These are phyloP conservation scores for Trichoderma koningiopsis DNA, from an alignment of 2,329 filamentous ascomycete species.

Conservation along the genomic window DNA sequence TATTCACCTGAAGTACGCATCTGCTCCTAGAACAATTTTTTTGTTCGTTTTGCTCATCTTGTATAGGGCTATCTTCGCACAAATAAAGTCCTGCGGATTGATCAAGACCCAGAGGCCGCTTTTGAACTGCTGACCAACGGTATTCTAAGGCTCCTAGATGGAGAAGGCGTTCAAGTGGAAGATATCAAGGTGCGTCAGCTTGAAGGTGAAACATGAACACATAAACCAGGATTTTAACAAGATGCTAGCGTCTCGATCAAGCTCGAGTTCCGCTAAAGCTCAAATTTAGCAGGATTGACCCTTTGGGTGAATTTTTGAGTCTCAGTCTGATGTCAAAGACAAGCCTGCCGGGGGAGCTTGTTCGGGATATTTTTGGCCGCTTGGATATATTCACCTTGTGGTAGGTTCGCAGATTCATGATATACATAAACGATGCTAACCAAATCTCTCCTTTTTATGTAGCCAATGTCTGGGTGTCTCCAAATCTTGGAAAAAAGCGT, in stretches of 20 bases:
- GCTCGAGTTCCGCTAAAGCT: conserved; percentile 41
- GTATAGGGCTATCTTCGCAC: conserved; percentile 46
- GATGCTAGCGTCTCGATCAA: conserved; percentile 39
- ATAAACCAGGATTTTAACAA: not conserved
- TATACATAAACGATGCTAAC: not conserved
- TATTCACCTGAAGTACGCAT: conserved; percentile 42
- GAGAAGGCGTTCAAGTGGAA: not conserved
- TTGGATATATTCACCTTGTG: conserved; percentile 40
- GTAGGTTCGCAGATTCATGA: conserved; percentile 27
- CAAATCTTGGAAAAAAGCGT: conserved; percentile 37
- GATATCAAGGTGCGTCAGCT: conserved; percentile 3
- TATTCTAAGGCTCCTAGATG: conserved; percentile 38
- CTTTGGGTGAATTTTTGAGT: conserved; percentile 31
- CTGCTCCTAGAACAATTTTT: not conserved
- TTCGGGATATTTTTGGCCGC: conserved; percentile 41
- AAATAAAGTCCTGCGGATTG: conserved; percentile 43
- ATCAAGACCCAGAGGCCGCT: conserved; percentile 43
- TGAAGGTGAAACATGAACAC: not conserved
- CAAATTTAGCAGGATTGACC: conserved; percentile 40
- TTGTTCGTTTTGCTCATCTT: conserved; percentile 16
- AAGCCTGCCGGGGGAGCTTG: conserved; percentile 41
- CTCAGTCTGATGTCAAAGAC: conserved; percentile 11
- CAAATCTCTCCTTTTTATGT: no score
- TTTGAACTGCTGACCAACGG: conserved; percentile 46
- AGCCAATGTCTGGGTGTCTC: conserved; percentile 40